A percentile compares a stretch with the other conserved stretches of the same genome.
These are phyloP conservation scores for Micractinium conductrix DNA, from an alignment of 139 green algal species.

Conservation along the genomic window DNA sequence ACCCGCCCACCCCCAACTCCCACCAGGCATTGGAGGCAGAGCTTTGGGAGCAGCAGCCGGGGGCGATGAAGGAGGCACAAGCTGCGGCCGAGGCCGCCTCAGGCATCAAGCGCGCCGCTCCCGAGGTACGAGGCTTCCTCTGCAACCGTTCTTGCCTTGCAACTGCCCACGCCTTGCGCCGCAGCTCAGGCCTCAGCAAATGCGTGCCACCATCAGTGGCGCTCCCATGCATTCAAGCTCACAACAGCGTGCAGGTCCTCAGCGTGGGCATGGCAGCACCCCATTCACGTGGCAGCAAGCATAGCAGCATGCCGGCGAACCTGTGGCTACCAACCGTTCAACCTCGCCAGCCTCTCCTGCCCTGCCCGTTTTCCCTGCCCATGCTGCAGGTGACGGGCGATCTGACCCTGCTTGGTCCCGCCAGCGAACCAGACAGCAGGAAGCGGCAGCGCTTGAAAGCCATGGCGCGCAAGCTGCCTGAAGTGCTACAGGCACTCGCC, in stretches of 20 bases:
- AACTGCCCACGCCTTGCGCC: too few relatives aligned
- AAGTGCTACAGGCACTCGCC: neutral
- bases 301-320: too few relatives aligned
- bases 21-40: neutral
- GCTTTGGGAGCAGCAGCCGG: neutral
- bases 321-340: neutral
- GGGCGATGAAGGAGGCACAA: neutral
- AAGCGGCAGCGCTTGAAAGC: conserved; percentile 23
- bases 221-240: too few relatives aligned
- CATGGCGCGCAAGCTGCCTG: conserved; percentile 10
- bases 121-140: too few relatives aligned
- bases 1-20: too few relatives aligned
- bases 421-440: conserved; percentile 6
- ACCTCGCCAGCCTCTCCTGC: neutral
- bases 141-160: too few relatives aligned
- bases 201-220: too few relatives aligned
- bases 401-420: neutral
- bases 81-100: neutral
- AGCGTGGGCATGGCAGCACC: too few relatives aligned
- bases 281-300: too few relatives aligned
- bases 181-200: too few relatives aligned
- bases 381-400: neutral
- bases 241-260: too few relatives aligned
- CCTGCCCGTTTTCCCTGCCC: too few relatives aligned
- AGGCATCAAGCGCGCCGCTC: neutral